Evolutionary conservation across 2,329 filamentous ascomycete species (phyloP).

Genomic region (Colletotrichum magnum): DNA sequence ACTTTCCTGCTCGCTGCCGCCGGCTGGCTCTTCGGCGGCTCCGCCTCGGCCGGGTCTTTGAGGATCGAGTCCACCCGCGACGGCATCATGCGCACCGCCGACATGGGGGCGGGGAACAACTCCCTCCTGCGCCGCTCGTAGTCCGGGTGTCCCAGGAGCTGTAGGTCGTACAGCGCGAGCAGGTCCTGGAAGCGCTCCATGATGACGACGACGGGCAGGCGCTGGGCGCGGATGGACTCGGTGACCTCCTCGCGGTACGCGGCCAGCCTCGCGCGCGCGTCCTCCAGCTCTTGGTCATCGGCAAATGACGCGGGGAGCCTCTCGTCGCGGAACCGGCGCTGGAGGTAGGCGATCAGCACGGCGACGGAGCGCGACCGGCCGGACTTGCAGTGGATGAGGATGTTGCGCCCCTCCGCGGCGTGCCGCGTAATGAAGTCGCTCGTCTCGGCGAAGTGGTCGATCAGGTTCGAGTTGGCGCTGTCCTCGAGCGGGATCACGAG

Average conservation of each 20-base stretch:
- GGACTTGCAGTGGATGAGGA: slow-evolving; percentile 26
- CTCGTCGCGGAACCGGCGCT: slow-evolving; percentile 4
- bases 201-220: slow-evolving; percentile 20
- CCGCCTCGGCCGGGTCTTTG: slow-evolving; percentile 9
- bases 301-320: background rate
- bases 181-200: slow-evolving; percentile 31
- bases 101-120: slow-evolving; percentile 8
- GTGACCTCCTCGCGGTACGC: slow-evolving; percentile 14
- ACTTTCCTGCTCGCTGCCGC: background rate
- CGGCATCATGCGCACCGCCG: slow-evolving; percentile 12
- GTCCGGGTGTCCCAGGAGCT: slow-evolving; percentile 16
- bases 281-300: background rate
- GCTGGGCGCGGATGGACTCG: slow-evolving; percentile 11
- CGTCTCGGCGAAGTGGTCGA: slow-evolving; percentile 21
- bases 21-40: background rate
- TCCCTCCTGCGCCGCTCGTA: background rate
- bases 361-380: slow-evolving; percentile 25
- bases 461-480: slow-evolving; percentile 29
- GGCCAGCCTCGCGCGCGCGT: background rate
- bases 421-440: slow-evolving; percentile 6
- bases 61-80: slow-evolving; percentile 13
- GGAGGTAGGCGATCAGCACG: slow-evolving; percentile 25
- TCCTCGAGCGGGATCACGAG: slow-evolving; percentile 30
- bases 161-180: slow-evolving; percentile 19
- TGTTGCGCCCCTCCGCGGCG: slow-evolving; percentile 6